Base-by-base conservation (phyloP, 164 flowering plant genomes). In the Taxillus chinensis region DNA sequence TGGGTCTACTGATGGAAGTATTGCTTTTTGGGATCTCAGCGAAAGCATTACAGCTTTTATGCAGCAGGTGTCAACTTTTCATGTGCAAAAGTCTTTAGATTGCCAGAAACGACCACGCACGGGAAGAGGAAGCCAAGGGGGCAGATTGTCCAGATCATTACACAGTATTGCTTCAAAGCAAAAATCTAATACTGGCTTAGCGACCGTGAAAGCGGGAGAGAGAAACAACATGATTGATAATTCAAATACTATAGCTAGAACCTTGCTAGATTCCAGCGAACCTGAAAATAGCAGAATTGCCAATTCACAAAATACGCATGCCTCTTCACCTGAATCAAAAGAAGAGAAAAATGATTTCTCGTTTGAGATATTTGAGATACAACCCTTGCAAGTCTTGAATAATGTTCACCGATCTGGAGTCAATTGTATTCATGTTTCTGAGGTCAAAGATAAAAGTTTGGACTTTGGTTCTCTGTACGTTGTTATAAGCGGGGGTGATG, bases 71-170 rank as follows among this genome's bases (percentile, higher is more conserved):
- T 78, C 87, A 8, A 67, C 57, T 55, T 70, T 83, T 57, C 68
- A 82, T 61, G 61, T 78, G 37, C 89, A 80, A 67, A 85, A 78
- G 54, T 70, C 68, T 15, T 74, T 75, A 56, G 87, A 89, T 63
- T 78, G 71, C 69, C 90, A 84, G 73, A 83, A 74, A 77, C 82
- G 99, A 42, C 99, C 99, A 45, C 84, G 83, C 16, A 95, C 99
- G 40, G 99, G 99, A 50, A 90, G 99, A 75, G 99, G 99, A 76
- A 95, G 99, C 77, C 99, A 95, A 74, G 99, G 99, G 56, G 99
- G 99, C 49, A 76, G 99, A 67, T 70, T 81, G 84, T 80, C 96
- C 92, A 83, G 82, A 75, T 78, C 85, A 41, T 52, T 81, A 59
- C 63, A 75, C 55, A 64, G 63, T 55, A 56, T 37, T 43, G 40